A percentile compares a stretch with the other conserved stretches of the same genome.
These are phyloP conservation scores for Leccinum rimulosum DNA, from an alignment of 768 basidiomycete species.

Conservation along the genomic window DNA sequence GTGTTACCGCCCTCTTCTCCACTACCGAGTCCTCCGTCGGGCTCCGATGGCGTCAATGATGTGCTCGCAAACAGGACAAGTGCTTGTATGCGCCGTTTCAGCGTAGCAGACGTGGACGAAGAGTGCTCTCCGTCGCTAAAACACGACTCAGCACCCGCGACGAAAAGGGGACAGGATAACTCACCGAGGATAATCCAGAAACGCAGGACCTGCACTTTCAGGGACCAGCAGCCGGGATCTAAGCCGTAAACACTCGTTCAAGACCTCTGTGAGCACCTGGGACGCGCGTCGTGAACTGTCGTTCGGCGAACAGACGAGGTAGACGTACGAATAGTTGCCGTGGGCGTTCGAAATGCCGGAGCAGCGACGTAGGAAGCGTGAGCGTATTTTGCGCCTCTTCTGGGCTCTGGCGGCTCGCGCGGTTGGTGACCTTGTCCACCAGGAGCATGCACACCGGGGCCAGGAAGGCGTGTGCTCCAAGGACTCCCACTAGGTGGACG, in stretches of 20 bases:
- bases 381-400: slow-evolving; percentile 61
- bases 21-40: background rate
- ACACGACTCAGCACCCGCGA: background rate
- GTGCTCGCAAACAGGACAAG: slow-evolving; percentile 63
- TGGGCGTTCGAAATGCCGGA: slow-evolving; percentile 51
- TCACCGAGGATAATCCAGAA: slow-evolving; percentile 60
- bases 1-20: slow-evolving; percentile 28
- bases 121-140: slow-evolving; percentile 61
- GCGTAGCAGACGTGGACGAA: slow-evolving; percentile 38
- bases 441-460: slow-evolving; percentile 82
- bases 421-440: slow-evolving; percentile 72
- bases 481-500: slow-evolving; percentile 76
- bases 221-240: slow-evolving; percentile 41
- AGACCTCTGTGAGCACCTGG: slow-evolving; percentile 61
- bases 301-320: background rate
- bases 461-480: slow-evolving; percentile 79
- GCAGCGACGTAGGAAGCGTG: slow-evolving; percentile 61
- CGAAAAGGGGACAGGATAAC: background rate
- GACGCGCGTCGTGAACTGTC: slow-evolving; percentile 3
- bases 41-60: slow-evolving; percentile 41
- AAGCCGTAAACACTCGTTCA: slow-evolving; percentile 66
- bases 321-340: slow-evolving; percentile 52
- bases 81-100: slow-evolving; percentile 63
- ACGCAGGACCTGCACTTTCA: slow-evolving; percentile 37
- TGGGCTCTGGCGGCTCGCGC: slow-evolving; percentile 58